A percentile compares a stretch with the other conserved stretches of the same genome.
phyloP scores from a whole-genome alignment of 768 basidiomycete genomes.

The Kwoniella bestiolae region DNA sequence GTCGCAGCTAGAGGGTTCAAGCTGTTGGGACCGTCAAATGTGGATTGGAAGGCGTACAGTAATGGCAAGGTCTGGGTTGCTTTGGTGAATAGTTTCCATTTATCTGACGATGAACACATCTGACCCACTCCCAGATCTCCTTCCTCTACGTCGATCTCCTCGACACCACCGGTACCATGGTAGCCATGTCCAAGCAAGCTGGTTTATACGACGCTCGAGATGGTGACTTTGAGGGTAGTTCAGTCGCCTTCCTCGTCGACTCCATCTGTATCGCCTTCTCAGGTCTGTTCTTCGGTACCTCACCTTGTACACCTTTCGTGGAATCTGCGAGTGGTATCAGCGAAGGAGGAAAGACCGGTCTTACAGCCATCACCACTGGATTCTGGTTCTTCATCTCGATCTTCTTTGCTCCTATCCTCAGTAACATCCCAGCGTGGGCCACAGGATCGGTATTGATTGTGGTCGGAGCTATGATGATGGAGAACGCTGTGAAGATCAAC shows the following conservation, averaged over 20 bases:
- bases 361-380: slow-evolving; percentile 74
- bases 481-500: slow-evolving; percentile 83
- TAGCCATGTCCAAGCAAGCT: slow-evolving; percentile 89
- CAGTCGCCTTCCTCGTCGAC: slow-evolving; percentile 51
- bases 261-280: slow-evolving; percentile 45
- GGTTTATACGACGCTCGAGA: slow-evolving; percentile 83
- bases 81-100: slow-evolving; percentile 57
- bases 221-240: slow-evolving; percentile 80
- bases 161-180: slow-evolving; percentile 71
- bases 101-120: not conserved
- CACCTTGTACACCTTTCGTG: slow-evolving; percentile 50
- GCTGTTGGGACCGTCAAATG: slow-evolving; percentile 44
- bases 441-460: slow-evolving; percentile 84
- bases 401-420: slow-evolving; percentile 88
- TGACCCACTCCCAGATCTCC: slow-evolving; percentile 61
- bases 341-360: slow-evolving; percentile 87
- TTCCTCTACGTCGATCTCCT: slow-evolving; percentile 86
- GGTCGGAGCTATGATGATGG: slow-evolving; percentile 86
- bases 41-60: slow-evolving; percentile 56
- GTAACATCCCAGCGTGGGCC: slow-evolving; percentile 83
- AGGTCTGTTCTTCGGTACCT: slow-evolving; percentile 48
- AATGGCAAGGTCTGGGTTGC: slow-evolving; percentile 86
- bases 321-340: slow-evolving; percentile 42
- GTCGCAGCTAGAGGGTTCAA: slow-evolving; percentile 61
- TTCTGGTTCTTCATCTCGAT: slow-evolving; percentile 79